Percentiles rank a stretch among this genome's conserved stretches.
Evolutionary conservation across 257 asterid genomes (phyloP).

Genomic region (Solanum dulcamara): DNA sequence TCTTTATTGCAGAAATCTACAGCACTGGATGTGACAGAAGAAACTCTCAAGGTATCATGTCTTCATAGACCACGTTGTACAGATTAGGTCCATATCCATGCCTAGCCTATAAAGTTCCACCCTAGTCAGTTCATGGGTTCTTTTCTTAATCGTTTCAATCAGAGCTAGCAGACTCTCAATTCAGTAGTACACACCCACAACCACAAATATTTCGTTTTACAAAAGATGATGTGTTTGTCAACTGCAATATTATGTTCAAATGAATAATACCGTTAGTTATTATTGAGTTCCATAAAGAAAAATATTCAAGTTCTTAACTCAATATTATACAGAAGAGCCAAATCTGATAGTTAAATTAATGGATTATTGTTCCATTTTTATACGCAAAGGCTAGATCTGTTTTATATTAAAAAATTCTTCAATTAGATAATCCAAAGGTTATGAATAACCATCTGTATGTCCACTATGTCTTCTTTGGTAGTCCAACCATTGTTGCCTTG

Average conservation of each 20-base stretch:
- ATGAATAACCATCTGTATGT: too few relatives aligned
- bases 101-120: background rate
- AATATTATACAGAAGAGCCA: too few relatives aligned
- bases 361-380: too few relatives aligned
- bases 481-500: too few relatives aligned
- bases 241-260: background rate
- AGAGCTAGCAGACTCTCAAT: background rate
- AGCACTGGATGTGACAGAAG: conserved; percentile 77
- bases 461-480: too few relatives aligned
- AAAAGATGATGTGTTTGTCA: background rate
- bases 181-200: background rate
- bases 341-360: too few relatives aligned
- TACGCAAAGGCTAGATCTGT: too few relatives aligned
- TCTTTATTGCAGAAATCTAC: conserved; percentile 69
- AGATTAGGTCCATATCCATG: background rate
- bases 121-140: background rate
- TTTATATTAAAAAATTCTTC: too few relatives aligned
- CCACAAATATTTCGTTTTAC: background rate
- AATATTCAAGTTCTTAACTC: too few relatives aligned
- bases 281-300: too few relatives aligned
- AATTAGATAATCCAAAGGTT: too few relatives aligned
- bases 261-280: background rate
- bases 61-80: conserved; percentile 2
- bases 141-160: background rate
- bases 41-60: conserved; percentile 71